Percentiles rank a stretch among this genome's conserved stretches.
phyloP scores from a whole-genome alignment of 306 rosid genomes.

The Citrullus amarus region DNA sequence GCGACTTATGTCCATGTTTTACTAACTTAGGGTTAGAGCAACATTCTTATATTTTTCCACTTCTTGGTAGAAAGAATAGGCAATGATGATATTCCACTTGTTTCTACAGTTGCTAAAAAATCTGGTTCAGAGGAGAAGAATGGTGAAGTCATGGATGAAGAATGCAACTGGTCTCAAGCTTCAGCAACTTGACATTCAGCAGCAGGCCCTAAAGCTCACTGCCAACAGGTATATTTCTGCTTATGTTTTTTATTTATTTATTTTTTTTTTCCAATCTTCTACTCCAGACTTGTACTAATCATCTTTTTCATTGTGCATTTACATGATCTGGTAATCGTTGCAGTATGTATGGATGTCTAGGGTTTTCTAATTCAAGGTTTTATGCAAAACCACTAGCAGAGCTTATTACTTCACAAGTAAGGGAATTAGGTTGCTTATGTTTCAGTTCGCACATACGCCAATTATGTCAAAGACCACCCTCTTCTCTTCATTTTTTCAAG shows the following conservation, averaged over 20 bases:
- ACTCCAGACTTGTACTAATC: conserved; percentile 6
- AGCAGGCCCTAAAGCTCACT: conserved; percentile 96
- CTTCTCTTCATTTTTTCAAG: not conserved
- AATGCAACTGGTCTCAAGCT: conserved; percentile 64
- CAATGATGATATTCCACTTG: not conserved
- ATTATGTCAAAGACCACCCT: not conserved
- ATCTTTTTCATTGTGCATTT: not conserved
- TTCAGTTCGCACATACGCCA: not conserved
- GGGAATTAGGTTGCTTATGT: conserved; percentile 8
- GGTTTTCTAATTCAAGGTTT: conserved; percentile 91
- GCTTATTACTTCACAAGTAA: conserved; percentile 85
- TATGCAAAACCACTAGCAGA: conserved; percentile 96
- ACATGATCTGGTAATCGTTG: conserved; percentile 18
- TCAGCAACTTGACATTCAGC: conserved; percentile 88
- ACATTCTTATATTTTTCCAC: not conserved
- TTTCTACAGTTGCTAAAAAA: conserved; percentile 60
- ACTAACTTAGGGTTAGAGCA: not conserved
- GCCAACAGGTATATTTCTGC: conserved; percentile 67
- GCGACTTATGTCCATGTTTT: not conserved
- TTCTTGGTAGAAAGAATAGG: not conserved
- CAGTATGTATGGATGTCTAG: conserved; percentile 98
- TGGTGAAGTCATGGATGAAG: conserved; percentile 82
- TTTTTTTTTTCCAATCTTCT: not conserved
- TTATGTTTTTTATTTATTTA: not conserved
- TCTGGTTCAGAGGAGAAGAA: conserved; percentile 67